These are phyloP conservation scores for Botryobasidium botryosum DNA, from an alignment of 768 basidiomycete species.

Conservation along the genomic window DNA sequence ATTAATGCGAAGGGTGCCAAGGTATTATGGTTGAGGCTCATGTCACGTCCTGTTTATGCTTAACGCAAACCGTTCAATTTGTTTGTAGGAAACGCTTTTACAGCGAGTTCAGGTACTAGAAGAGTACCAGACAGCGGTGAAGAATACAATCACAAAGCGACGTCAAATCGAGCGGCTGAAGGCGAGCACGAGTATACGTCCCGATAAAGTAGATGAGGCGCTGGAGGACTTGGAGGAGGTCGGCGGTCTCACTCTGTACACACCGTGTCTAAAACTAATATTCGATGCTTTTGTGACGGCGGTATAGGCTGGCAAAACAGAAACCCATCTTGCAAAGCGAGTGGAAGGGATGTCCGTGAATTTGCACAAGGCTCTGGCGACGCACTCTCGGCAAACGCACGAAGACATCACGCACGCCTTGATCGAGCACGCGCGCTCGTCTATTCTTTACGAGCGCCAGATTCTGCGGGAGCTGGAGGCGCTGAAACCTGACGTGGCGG, in stretches of 20 bases:
- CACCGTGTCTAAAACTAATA: neutral
- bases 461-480: conserved; percentile 76
- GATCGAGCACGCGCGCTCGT: conserved; percentile 83
- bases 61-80: neutral
- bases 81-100: conserved; percentile 51
- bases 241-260: conserved; percentile 11
- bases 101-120: conserved; percentile 85
- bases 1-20: conserved; percentile 95
- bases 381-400: conserved; percentile 73
- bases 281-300: conserved; percentile 7
- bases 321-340: conserved; percentile 67
- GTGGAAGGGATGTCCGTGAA: conserved; percentile 90
- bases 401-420: conserved; percentile 82
- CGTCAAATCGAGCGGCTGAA: conserved; percentile 80
- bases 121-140: conserved; percentile 87
- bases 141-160: conserved; percentile 83
- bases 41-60: too few relatives aligned
- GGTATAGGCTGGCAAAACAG: conserved; percentile 72
- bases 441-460: conserved; percentile 83
- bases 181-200: conserved; percentile 67
- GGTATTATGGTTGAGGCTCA: too few relatives aligned
- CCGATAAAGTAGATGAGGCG: conserved; percentile 79
- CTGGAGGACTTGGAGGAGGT: conserved; percentile 90
- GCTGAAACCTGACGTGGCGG: conserved; percentile 50
- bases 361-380: conserved; percentile 68